phyloP scores from a whole-genome alignment of 768 basidiomycete species.

The Lepiota venenata region DNA sequence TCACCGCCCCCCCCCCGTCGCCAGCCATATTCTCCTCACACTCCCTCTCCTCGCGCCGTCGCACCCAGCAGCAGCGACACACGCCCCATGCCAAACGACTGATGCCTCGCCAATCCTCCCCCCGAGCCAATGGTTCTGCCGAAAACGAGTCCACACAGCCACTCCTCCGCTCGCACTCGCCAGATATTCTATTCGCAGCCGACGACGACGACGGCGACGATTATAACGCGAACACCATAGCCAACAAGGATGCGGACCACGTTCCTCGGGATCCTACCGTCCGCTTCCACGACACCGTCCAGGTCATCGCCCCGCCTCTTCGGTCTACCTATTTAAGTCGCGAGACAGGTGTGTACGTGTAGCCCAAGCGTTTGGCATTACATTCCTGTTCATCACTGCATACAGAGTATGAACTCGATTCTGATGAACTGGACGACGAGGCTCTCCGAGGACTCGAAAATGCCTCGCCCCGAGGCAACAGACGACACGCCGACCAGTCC shows the following conservation, averaged over 20 bases:
- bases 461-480: slow-evolving; percentile 24
- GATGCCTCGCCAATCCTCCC: slow-evolving; percentile 25
- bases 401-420: slow-evolving; percentile 80
- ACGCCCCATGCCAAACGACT: slow-evolving; percentile 14
- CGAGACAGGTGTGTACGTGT: slow-evolving; percentile 67
- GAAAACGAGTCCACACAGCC: slow-evolving; percentile 52
- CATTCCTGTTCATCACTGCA: background rate
- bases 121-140: slow-evolving; percentile 22
- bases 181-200: slow-evolving; percentile 51
- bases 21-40: too few species aligned
- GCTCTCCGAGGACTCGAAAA: slow-evolving; percentile 23
- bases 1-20: background rate
- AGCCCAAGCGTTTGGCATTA: background rate
- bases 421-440: slow-evolving; percentile 72
- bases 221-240: slow-evolving; percentile 24
- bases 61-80: background rate
- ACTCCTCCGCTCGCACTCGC: slow-evolving; percentile 46
- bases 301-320: slow-evolving; percentile 64
- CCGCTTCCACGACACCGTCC: slow-evolving; percentile 66
- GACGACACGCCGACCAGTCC: slow-evolving; percentile 44
- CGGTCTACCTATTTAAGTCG: slow-evolving; percentile 74
- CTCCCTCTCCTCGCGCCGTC: too few species aligned
- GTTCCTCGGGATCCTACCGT: slow-evolving; percentile 36
- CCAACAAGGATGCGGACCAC: slow-evolving; percentile 1
- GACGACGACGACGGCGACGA: slow-evolving; percentile 57